Base-by-base conservation (phyloP, 2,329 filamentous ascomycete species). In the Periconia digitata region DNA sequence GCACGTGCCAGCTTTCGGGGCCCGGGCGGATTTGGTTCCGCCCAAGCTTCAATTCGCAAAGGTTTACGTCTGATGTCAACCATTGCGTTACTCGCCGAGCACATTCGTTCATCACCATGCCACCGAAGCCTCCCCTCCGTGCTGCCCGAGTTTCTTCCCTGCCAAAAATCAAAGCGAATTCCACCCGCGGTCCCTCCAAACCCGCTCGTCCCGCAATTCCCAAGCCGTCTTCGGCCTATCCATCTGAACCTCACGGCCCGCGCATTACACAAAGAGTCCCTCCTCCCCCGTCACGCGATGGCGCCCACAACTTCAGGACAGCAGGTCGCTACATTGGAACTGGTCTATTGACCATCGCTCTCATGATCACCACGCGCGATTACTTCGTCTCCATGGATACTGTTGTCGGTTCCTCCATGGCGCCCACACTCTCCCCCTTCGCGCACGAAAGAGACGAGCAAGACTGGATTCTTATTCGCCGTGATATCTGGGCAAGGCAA, bases 381-480 rank as follows among this genome's bases (percentile, higher is more conserved):
- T 59, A 73, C 49, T 35, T 71, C 46, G 8, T 73, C 50, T 67
- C 72, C 46, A 32, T 69, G 41, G 66, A 70, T 42, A 59, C 57
- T 21, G 67, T 78, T 8, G 59, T 55, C 27, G 76, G 76, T 24
- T 49, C 53, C 16, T 74, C 70, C 41, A 79, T 79, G 76, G 51
- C 71, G 2, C 76, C 76, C 1, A 74, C 76, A 1, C 64, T 79
- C 18, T 75, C 69, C 3, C 74, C 75, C 0, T n/a, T 51, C 20
- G 72, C 64, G 48, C 60, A 74, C 54, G 65, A 68, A 39, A 72
- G 73, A 1, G 72, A 74, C 37, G 17, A 49, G 0, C 53, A 59
- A 22, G 76, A 79, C 50, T 53, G 48, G 15, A 59, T 79, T 0
- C 50, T 75, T 7, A 68, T 76, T 46, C 53, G 60, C 10, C 73